These are phyloP conservation scores for Meyerozyma guilliermondii DNA, from an alignment of 1,139 yeast genomes.

Conservation along the genomic window DNA sequence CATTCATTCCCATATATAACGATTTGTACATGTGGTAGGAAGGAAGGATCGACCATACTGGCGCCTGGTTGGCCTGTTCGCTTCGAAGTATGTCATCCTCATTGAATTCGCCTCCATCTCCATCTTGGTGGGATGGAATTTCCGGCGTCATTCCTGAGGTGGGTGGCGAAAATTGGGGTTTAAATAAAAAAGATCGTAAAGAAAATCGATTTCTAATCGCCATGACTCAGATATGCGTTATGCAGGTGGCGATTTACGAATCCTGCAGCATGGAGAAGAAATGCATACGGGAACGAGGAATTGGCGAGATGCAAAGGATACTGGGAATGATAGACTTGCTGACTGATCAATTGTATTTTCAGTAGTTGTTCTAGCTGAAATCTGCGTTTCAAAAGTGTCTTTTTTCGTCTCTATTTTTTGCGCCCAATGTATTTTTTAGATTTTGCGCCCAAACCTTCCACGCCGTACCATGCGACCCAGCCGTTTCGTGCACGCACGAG, in stretches of 20 bases:
- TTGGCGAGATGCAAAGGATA: too few species aligned
- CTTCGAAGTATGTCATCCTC: not conserved
- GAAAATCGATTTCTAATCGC: not conserved
- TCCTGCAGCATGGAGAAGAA: not conserved
- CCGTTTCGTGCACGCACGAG: not conserved
- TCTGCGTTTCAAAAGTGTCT: not conserved
- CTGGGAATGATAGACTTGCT: too few species aligned
- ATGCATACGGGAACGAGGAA: too few species aligned
- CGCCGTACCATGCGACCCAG: not conserved
- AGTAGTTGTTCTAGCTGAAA: not conserved
- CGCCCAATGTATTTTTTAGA: not conserved
- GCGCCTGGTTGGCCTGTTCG: slow-evolving; percentile 2
- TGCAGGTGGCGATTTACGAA: not conserved
- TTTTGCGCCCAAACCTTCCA: not conserved
- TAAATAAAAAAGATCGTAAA: too few species aligned
- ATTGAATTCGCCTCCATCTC: not conserved
- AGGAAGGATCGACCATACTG: slow-evolving; percentile 1
- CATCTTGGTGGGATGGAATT: not conserved
- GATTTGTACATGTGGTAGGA: slow-evolving; percentile 2
- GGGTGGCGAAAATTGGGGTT: not conserved
- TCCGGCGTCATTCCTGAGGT: not conserved
- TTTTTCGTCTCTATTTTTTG: not conserved
- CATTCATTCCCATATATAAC: not conserved
- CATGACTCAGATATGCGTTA: not conserved
- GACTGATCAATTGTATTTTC: too few species aligned